Percentiles rank a stretch among this genome's conserved stretches.
These are phyloP conservation scores for Biscogniauxia marginata DNA, from an alignment of 2,329 filamentous ascomycete species.

Conservation along the genomic window DNA sequence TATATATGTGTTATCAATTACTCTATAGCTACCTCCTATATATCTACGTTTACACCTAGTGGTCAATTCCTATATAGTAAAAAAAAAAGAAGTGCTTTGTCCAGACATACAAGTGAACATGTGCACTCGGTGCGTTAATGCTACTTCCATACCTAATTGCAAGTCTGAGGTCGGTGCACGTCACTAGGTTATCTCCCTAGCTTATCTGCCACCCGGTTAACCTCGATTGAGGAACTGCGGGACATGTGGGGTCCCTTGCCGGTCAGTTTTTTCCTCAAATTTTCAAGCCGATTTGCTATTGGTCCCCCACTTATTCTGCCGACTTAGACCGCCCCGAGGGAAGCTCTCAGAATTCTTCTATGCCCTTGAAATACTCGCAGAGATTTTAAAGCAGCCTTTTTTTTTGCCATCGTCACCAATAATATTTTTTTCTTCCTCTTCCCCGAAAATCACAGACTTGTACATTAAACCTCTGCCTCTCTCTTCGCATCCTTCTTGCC, in stretches of 20 bases:
- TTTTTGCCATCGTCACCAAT: conserved; percentile 20
- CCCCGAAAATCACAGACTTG: conserved; percentile 25
- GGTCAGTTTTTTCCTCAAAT: conserved; percentile 6
- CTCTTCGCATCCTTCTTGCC: conserved; percentile 29
- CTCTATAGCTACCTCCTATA: too few species aligned
- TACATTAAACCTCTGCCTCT: conserved; percentile 32
- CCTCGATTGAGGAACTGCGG: not conserved
- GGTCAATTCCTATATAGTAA: too few species aligned
- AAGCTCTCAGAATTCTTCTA: conserved; percentile 32
- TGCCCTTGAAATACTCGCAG: conserved; percentile 25
- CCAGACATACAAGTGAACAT: too few species aligned
- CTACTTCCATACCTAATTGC: too few species aligned
- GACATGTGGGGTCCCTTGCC: not conserved
- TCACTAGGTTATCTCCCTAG: too few species aligned
- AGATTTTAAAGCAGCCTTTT: conserved; percentile 22
- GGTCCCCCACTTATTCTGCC: conserved; percentile 22
- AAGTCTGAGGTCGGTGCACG: too few species aligned
- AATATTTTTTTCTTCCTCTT: conserved; percentile 30
- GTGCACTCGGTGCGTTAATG: too few species aligned
- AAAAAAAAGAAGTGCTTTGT: too few species aligned
- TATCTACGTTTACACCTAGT: too few species aligned
- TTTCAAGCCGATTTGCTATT: conserved; percentile 15
- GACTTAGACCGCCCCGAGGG: conserved; percentile 24
- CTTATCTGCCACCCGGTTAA: not conserved
- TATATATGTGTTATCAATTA: too few species aligned